Conservation (phyloP, 2,329 filamentous ascomycete species). For the Beauveria australis region DNA sequence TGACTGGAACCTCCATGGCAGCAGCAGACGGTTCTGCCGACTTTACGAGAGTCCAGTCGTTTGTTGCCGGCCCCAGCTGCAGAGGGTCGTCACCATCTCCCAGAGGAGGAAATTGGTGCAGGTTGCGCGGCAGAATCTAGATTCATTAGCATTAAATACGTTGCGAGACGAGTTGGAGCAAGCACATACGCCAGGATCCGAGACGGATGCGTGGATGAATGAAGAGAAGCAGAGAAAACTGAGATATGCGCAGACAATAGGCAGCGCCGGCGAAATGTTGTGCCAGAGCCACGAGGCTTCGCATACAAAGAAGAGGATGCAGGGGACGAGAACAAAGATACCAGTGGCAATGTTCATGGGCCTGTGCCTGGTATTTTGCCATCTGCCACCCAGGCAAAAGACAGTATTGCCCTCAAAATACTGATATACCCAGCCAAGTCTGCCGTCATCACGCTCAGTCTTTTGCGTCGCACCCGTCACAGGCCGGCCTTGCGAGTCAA, state of each 20-base stretch:
- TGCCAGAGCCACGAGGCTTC: conserved; percentile 82
- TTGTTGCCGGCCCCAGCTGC: conserved; percentile 72
- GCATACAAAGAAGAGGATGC: conserved; percentile 74
- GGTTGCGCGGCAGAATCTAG: conserved; percentile 83
- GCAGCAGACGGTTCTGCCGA: conserved; percentile 66
- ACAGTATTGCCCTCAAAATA: conserved; percentile 92
- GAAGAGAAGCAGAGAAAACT: conserved; percentile 87
- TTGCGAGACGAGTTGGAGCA: neutral
- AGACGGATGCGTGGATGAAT: conserved; percentile 84
- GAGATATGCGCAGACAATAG: conserved; percentile 84
- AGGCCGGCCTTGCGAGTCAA: conserved; percentile 27
- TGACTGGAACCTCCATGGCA: conserved; percentile 95
- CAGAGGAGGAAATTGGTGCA: conserved; percentile 76
- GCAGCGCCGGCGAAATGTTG: conserved; percentile 79
- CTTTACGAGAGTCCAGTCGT: conserved; percentile 89
- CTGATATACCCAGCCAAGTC: conserved; percentile 64
- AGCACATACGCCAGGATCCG: conserved; percentile 79
- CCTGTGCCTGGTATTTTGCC: conserved; percentile 79
- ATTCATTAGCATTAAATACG: conserved; percentile 1
- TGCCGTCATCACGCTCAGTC: conserved; percentile 16
- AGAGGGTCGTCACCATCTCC: conserved; percentile 74
- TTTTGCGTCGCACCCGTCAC: conserved; percentile 19
- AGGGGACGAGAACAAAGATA: conserved; percentile 68
- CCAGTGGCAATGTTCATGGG: conserved; percentile 88
- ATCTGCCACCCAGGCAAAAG: conserved; percentile 77